Base-by-base conservation (phyloP, 768 basidiomycete species). In the Lactarius quietus region DNA sequence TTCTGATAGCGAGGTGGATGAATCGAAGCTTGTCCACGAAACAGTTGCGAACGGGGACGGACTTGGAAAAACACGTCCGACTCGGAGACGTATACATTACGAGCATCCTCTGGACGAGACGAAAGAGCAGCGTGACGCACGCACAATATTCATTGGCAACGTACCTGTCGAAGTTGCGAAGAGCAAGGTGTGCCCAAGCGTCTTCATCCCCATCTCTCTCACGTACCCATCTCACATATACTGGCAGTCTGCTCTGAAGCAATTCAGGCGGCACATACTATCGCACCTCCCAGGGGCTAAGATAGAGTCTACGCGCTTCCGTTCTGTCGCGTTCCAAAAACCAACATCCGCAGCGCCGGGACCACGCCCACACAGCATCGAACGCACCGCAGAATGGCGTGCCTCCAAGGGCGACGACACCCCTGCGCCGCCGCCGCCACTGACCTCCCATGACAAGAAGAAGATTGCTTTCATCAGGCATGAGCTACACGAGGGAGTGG, bases 121-220 rank as follows among this genome's bases (percentile, higher is more conserved):
- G 0, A 74, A 83, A 20, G 86, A 85, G 62, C 85, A 83, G 66
- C 83, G 89, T 56, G 87, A 97, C 70, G 82, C 83, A 20, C 84
- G 96, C 31, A 98, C 96, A 6, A 80, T 98, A 55, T 99, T 99
- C 75, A 78, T 99, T 17, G 95, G 95, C 3, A 98, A 98, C 72
- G 78, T 99, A 2, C 84, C 88, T 0, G 78, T 90, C 1, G 87
- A 90, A 9, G 84, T 92, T 23, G 88, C 86, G 20, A 87, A 89
- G 55, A 86, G 84, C 71, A 87, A 86, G 76, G 95, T 95, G 67
- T 51, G 84, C 77, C 18, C 29, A 6, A n/a, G 18, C 14, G 38
- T n/a, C 17, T 48, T 35, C 20, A 35, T 48, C 39, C 1, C 54
- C 62, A 29, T 3, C 36, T 45, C 43, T 23, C 54, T 61, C 36